Evolutionary conservation across 495 filamentous ascomycete genomes (phyloP).

Genomic region (Penicillium macrosclerotiorum): DNA sequence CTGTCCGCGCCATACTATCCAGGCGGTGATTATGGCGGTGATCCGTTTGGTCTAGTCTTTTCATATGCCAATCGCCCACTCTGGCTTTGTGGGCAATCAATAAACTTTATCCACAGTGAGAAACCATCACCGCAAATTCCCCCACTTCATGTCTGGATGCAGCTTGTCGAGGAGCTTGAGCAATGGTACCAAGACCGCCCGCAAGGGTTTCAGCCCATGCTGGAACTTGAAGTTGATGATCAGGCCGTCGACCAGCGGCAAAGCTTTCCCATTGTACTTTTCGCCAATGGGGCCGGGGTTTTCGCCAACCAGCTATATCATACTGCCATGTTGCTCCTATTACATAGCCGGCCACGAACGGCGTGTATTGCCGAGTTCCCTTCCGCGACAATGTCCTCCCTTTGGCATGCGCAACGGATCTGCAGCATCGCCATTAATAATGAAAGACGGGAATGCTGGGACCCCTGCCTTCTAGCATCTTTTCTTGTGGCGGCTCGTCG

Average conservation of each 20-base stretch:
- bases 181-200: slow-evolving; percentile 37
- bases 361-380: slow-evolving; percentile 17
- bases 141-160: slow-evolving; percentile 22
- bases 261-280: slow-evolving; percentile 39
- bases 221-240: slow-evolving; percentile 23
- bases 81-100: slow-evolving; percentile 29
- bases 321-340: slow-evolving; percentile 40
- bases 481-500: slow-evolving; percentile 32
- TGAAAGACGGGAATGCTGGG: slow-evolving; percentile 34
- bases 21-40: slow-evolving; percentile 8
- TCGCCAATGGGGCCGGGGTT: slow-evolving; percentile 36
- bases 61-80: slow-evolving; percentile 27
- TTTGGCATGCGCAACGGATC: slow-evolving; percentile 39
- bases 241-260: slow-evolving; percentile 13
- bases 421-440: slow-evolving; percentile 42
- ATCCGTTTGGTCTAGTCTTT: slow-evolving; percentile 22
- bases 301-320: slow-evolving; percentile 45
- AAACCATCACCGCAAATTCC: slow-evolving; percentile 13
- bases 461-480: slow-evolving; percentile 35
- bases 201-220: slow-evolving; percentile 33
- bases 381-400: slow-evolving; percentile 24
- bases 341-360: slow-evolving; percentile 36
- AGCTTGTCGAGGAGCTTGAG: slow-evolving; percentile 27
- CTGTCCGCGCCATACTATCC: slow-evolving; percentile 15
- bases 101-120: slow-evolving; percentile 22